Percentiles rank a stretch among this genome's conserved stretches.
Conservation (phyloP, 208 protist genomes). For the Leishmania gerbilli region DNA sequence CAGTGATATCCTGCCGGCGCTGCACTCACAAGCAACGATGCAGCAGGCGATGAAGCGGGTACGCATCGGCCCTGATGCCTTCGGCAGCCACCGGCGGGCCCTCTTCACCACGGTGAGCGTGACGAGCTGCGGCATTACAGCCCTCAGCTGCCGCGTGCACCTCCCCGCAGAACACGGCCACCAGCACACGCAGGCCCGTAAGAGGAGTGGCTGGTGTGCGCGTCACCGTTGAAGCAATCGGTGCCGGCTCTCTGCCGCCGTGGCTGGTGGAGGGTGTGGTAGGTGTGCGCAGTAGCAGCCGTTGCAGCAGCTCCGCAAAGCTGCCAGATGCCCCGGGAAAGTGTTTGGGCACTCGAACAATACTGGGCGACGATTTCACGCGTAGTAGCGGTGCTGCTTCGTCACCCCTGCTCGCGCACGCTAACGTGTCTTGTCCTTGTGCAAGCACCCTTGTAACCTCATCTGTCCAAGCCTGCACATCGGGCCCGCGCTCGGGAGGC, state of each 20-base stretch:
- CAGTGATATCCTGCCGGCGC: not conserved
- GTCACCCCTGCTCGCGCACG: not conserved
- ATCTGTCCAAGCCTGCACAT: conserved; percentile 15
- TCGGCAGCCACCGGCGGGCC: not conserved
- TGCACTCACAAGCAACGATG: conserved; percentile 22
- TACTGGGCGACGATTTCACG: conserved; percentile 7
- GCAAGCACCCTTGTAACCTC: not conserved
- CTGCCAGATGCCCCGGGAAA: conserved; percentile 32
- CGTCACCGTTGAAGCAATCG: conserved; percentile 1
- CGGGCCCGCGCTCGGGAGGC: not conserved
- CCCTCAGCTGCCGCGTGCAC: not conserved
- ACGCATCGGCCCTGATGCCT: not conserved
- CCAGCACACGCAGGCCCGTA: conserved; percentile 1
- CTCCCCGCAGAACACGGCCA: conserved; percentile 20
- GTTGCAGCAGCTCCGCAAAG: conserved; percentile 28
- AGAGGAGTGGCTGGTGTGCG: not conserved
- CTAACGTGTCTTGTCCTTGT: not conserved
- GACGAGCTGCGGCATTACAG: not conserved
- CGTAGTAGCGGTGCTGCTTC: not conserved
- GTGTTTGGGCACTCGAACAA: conserved; percentile 37
- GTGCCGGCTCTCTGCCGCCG: not conserved
- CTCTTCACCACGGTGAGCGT: not conserved
- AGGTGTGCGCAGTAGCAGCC: conserved; percentile 10
- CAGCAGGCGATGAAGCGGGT: conserved; percentile 24
- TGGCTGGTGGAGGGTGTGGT: not conserved